Evolutionary conservation across 1,284 basidiomycete genomes (phyloP).

Genomic region (Xanthoconium separans): DNA sequence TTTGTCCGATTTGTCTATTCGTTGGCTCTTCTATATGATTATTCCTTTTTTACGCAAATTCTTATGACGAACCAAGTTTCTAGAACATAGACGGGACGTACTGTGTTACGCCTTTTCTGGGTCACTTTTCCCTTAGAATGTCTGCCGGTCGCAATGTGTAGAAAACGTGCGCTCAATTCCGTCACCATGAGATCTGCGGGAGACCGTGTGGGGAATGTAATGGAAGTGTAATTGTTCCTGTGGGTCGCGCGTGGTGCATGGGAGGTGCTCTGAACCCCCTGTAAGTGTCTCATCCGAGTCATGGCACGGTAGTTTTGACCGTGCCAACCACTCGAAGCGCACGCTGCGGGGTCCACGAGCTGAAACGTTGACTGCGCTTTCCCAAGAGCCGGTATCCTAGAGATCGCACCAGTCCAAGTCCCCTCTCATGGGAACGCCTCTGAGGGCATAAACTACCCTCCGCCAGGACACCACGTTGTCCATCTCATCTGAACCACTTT

Average conservation of each 20-base stretch:
- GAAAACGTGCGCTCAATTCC: conserved; percentile 19
- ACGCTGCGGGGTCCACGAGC: neutral
- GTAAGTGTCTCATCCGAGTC: neutral
- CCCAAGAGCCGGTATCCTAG: conserved; percentile 2
- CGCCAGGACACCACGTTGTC: conserved; percentile 19
- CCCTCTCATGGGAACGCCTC: conserved; percentile 6
- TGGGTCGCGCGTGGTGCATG: conserved; percentile 8
- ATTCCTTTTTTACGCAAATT: conserved; percentile 37
- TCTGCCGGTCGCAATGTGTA: conserved; percentile 13
- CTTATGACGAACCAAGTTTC: conserved; percentile 19
- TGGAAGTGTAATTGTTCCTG: conserved; percentile 14
- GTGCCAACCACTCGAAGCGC: neutral
- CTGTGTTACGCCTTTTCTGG: conserved; percentile 8
- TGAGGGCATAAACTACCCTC: neutral
- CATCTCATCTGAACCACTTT: neutral
- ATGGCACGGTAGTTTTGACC: neutral
- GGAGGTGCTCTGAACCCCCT: conserved; percentile 2
- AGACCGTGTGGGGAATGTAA: conserved; percentile 20
- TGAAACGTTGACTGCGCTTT: conserved; percentile 4
- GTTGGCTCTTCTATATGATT: conserved; percentile 39
- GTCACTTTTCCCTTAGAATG: conserved; percentile 16
- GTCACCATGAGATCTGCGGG: conserved; percentile 11
- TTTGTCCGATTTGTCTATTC: conserved; percentile 31
- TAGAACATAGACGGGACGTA: conserved; percentile 28
- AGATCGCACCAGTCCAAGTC: conserved; percentile 3